phyloP scores from a whole-genome alignment of 345 rosid species.

The Trapa incisa region DNA sequence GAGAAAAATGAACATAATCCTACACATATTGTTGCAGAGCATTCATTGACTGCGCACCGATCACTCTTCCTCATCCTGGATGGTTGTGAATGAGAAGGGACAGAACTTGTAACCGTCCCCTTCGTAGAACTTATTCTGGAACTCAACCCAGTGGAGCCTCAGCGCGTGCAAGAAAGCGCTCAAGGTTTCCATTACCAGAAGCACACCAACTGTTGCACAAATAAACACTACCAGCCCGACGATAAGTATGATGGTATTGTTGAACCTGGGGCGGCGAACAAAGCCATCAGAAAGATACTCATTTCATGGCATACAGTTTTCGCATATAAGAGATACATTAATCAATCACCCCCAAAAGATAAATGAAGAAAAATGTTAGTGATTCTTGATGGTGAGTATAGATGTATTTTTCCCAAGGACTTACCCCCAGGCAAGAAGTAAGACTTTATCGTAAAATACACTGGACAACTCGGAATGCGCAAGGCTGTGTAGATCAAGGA shows the following conservation, averaged over 20 bases:
- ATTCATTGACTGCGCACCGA: not conserved
- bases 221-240: conserved; percentile 36
- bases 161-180: conserved; percentile 53
- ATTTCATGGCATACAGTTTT: not conserved
- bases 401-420: conserved; percentile 3
- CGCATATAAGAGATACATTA: not conserved
- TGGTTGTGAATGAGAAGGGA: conserved; percentile 39
- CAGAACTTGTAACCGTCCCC: conserved; percentile 51
- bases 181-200: conserved; percentile 55
- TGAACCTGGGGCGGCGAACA: conserved; percentile 25
- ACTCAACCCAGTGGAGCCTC: conserved; percentile 65
- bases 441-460: conserved; percentile 58
- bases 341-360: not conserved
- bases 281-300: not conserved
- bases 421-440: conserved; percentile 53
- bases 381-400: not conserved
- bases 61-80: conserved; percentile 29
- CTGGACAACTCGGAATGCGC: conserved; percentile 62
- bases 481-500: conserved; percentile 24
- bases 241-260: conserved; percentile 35
- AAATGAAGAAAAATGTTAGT: not conserved
- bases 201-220: conserved; percentile 46
- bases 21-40: not conserved
- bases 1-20: not conserved
- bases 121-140: conserved; percentile 52